Evolutionary conservation across 257 asterid genomes (phyloP), one percentile per base, ranked within the genome.

Genomic region (Euphrasia confusa): DNA sequence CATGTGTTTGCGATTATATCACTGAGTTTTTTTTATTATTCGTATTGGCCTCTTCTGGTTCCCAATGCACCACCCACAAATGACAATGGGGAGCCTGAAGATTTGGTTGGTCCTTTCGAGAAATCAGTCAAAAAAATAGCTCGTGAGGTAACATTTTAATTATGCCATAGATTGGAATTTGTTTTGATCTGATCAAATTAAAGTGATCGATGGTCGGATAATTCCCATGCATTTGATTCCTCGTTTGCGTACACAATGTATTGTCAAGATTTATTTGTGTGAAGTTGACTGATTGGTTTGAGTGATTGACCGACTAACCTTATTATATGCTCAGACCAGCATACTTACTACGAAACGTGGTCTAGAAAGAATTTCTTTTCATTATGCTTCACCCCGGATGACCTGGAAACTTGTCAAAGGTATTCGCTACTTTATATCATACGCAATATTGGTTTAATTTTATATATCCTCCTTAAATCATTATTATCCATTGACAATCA

Each of bases 371-470:
- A 75, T 93, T 53, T 84, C 96, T 6, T 88, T 89, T 56, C 94
- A 85, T 61, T 77, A 85, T 68, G 83, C 79, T 71, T 93, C 99
- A 54, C 96, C 72, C 54, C 88, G 94, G 50, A 64, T 87, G 85
- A 97, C 99, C 48, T 89, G 96, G 90, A 93, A 93, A 69, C 96
- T 93, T 65, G 87, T 93, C 75, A 93, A 93, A 80, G 97, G 99
- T 92, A 79, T 30, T 54, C 50, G 65, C 58, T 24, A 28, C 52
- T 21, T 58, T 1, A 28, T 50, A 37, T 45, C 52, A 14, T 14
- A 13, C 12, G 50, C 3, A 7, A 33, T 37, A 24, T 21, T 21
- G 7, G 60, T 67, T 21, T 56, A 52, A 7, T 40, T 53, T 10
- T 47, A 35, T 42, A 7, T 9, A 26, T 24, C 27, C 3, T 8